These are phyloP conservation scores for Diaporthe citri DNA, from an alignment of 2,329 filamentous ascomycete species.

Conservation along the genomic window DNA sequence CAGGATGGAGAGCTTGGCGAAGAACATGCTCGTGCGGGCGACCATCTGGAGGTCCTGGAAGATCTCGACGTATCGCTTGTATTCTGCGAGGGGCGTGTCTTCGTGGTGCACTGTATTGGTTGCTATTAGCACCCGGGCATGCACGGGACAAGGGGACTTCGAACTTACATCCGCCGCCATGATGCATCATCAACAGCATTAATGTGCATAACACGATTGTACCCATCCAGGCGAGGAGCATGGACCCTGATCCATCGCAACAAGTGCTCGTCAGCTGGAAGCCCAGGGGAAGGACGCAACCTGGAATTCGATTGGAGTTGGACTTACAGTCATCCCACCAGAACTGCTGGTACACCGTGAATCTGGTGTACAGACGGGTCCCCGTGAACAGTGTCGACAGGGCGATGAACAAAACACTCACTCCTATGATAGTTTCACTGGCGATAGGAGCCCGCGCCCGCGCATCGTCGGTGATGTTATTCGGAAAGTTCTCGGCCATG, in stretches of 20 bases:
- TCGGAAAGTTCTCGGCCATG: constrained; percentile 10
- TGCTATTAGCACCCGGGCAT: not conserved
- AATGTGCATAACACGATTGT: constrained; percentile 40
- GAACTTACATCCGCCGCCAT: constrained; percentile 40
- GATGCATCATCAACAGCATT: constrained; percentile 40
- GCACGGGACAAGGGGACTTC: not conserved
- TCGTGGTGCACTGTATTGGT: not conserved
- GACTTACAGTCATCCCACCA: constrained; percentile 47
- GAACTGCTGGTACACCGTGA: constrained; percentile 43
- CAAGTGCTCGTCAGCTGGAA: not conserved
- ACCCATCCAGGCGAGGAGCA: constrained; percentile 43
- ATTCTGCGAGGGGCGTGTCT: constrained; percentile 40
- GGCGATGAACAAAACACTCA: not conserved
- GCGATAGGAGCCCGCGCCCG: constrained; percentile 18
- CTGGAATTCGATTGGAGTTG: not conserved
- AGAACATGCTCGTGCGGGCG: constrained; percentile 45
- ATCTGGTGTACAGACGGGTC: constrained; percentile 42
- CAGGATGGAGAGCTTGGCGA: constrained; percentile 45
- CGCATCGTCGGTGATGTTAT: constrained; percentile 22
- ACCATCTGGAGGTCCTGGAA: constrained; percentile 45
- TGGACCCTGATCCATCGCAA: constrained; percentile 39
- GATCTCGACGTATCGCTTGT: constrained; percentile 40
- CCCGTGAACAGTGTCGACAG: constrained; percentile 34
- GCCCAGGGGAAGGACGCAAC: not conserved
- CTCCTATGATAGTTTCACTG: constrained; percentile 1